Evolutionary conservation across 2,329 filamentous ascomycete genomes (phyloP), one percentile per base, ranked within the genome.

Genomic region (Sporothrix pallida): DNA sequence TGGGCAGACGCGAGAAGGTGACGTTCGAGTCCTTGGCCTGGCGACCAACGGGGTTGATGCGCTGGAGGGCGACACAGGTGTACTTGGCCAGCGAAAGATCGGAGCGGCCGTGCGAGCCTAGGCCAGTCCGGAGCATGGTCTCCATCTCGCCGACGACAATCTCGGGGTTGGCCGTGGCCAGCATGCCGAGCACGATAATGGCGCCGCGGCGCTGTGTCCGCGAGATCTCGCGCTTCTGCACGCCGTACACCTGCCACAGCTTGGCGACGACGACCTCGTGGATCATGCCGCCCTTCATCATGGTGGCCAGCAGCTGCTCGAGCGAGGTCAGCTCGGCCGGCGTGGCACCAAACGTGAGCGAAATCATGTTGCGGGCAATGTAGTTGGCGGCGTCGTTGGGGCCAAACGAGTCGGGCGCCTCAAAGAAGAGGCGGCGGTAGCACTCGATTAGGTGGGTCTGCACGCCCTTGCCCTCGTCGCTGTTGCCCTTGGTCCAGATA

Each of bases 401-500:
- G 74, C 88, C 93, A 83, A 97, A 98, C 4, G 91, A 91, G 75
- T 94, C 93, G 0, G 96, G 96, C 0, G 97, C 95, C 79, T 97
- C 94, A 78, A 99, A 99, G 83, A 98, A 99, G 0, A 99, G 88
- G 23, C 93, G 91, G 80, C 93, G 96, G 85, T 99, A 99, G 81
- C 94, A 97, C 78, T 99, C 96, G 77, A 99, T 97, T 44, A 99
- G 87, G 82, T 99, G 96, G 1, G 93, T 93, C 81, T 99, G 97
- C 1, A 99, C 95, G 73, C 96, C 96, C 83, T 98, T 99, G 78
- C 97, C 96, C 86, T 99, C 97, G 79, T 99, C 96, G 78, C 94
- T 98, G 83, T 98, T 99, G 78, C 96, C 95, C 83, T 99, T 99
- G 76, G 96, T 99, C 96, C 96, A 99, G 81, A 99, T 99, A 23